A percentile compares a stretch with the other conserved stretches of the same genome.
Evolutionary conservation across 1,139 yeast species (phyloP).

Genomic region (Wickerhamiella infanticola): DNA sequence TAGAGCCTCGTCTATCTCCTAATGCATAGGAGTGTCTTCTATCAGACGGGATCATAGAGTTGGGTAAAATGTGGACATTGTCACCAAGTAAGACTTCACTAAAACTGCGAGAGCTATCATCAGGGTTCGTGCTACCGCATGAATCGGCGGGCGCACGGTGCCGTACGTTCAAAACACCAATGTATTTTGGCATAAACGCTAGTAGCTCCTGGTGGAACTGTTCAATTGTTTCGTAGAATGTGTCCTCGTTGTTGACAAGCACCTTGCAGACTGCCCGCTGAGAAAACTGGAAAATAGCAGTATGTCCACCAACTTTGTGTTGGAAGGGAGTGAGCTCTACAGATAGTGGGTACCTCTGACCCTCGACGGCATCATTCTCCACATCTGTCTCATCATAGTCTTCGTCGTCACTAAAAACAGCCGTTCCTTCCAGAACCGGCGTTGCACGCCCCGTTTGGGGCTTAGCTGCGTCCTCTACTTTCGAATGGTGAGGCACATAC

Average conservation of each 20-base stretch:
- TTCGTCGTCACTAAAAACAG: slow-evolving; percentile 15
- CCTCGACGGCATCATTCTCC: slow-evolving; percentile 10
- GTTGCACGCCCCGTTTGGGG: not conserved
- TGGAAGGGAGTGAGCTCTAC: slow-evolving; percentile 79
- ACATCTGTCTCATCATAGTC: slow-evolving; percentile 8
- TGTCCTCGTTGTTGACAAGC: slow-evolving; percentile 72
- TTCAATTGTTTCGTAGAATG: slow-evolving; percentile 84
- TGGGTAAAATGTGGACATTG: slow-evolving; percentile 78
- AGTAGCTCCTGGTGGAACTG: slow-evolving; percentile 57
- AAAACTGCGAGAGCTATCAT: slow-evolving; percentile 2
- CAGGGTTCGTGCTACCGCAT: not conserved
- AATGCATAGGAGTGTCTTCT: slow-evolving; percentile 1
- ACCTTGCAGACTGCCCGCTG: slow-evolving; percentile 94
- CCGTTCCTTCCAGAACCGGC: slow-evolving; percentile 17
- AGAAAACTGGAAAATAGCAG: slow-evolving; percentile 86
- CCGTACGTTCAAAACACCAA: slow-evolving; percentile 85
- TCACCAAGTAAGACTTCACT: slow-evolving; percentile 71
- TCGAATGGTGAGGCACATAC: slow-evolving; percentile 14
- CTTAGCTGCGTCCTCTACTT: slow-evolving; percentile 1
- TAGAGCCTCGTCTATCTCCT: not conserved
- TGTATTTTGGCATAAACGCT: slow-evolving; percentile 79
- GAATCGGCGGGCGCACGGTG: slow-evolving; percentile 25
- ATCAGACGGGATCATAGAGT: slow-evolving; percentile 37
- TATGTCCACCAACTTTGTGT: slow-evolving; percentile 95
- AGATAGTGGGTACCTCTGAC: slow-evolving; percentile 25